Base-by-base conservation (phyloP, 495 filamentous ascomycete genomes). In the Podospora anserina region DNA sequence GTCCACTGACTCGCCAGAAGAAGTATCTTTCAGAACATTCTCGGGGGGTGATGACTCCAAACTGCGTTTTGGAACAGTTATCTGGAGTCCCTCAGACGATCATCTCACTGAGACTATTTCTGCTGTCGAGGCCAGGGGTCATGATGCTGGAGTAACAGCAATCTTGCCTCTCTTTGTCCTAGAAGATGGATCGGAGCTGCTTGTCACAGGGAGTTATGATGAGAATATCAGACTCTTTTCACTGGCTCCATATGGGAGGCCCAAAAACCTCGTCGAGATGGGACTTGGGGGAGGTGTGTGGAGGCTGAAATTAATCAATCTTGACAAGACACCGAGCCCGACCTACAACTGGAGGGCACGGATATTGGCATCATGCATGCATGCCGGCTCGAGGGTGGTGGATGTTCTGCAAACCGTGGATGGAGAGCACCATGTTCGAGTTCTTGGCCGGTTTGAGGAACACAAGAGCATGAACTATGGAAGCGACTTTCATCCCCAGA, bases 381-480 rank as follows among this genome's bases (percentile, higher is more conserved):
- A 97, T 80, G 92, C 88, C 1, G 95, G 95, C 16, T 85, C 85
- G 27, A 84, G 88, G 67, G 75, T 98, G 27, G 79, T 99, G 32
- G 69, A 75, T n/a, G 58, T 72, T 11, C 59, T 71, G 13, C 71
- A 75, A 56, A 72, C 58, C 19, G 28, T 70, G 1, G 68, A 77
- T 20, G 80, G 77, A 0, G 70, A 79, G n/a, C 93, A 89, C 84
- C 74, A 74, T 18, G 89, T 93, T 71, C 79, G 85, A 61, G 83
- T 94, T 18, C 69, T 96, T 55, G 90, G 86, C 2, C 85, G 85
- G 70, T 95, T 95, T 73, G 91, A 91, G 66, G 92, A 93, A 76
- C 92, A 97, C 79, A 82, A 92, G 80, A 97, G 93, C 76, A 96
- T 98, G 94, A 95, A 94, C 73, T 99, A 99, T 78, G 94, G 89